These are phyloP conservation scores for Neurospora sp. DNA, from an alignment of 495 filamentous ascomycete species.

Conservation along the genomic window DNA sequence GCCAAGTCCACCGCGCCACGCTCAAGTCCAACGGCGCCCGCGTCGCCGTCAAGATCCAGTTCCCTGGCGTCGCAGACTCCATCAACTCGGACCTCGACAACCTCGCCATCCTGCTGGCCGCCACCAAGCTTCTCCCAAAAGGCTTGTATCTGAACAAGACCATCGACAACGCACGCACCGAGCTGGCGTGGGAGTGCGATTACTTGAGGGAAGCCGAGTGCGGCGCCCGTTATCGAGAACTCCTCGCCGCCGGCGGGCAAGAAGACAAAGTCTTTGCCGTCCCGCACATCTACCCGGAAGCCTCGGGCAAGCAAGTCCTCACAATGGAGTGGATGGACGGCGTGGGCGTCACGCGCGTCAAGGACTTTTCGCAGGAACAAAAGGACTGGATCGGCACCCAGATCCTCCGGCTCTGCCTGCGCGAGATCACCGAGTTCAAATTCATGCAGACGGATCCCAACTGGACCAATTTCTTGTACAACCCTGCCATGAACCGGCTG, in stretches of 20 bases:
- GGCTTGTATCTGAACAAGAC: constrained; percentile 94
- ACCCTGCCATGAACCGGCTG: constrained; percentile 47
- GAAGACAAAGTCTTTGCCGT: constrained; percentile 67
- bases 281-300: constrained; percentile 66
- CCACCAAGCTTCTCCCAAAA: constrained; percentile 78
- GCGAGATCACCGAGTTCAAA: constrained; percentile 83
- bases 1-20: constrained; percentile 83
- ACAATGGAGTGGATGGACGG: constrained; percentile 90
- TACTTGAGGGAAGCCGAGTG: constrained; percentile 81
- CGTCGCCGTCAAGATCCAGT: constrained; percentile 95
- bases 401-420: constrained; percentile 83
- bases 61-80: constrained; percentile 89
- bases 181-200: constrained; percentile 96
- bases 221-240: constrained; percentile 58
- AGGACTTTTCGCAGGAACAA: constrained; percentile 64
- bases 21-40: constrained; percentile 62
- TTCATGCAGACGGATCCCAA: constrained; percentile 99
- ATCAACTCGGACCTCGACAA: constrained; percentile 96
- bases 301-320: constrained; percentile 75
- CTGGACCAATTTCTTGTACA: constrained; percentile 99
- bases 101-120: constrained; percentile 78
- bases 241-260: constrained; percentile 44
- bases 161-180: constrained; percentile 88
- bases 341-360: constrained; percentile 72
- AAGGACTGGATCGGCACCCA: constrained; percentile 90